These are phyloP conservation scores for Penicillium sp. DNA, from an alignment of 2,329 filamentous ascomycete species.

Conservation along the genomic window DNA sequence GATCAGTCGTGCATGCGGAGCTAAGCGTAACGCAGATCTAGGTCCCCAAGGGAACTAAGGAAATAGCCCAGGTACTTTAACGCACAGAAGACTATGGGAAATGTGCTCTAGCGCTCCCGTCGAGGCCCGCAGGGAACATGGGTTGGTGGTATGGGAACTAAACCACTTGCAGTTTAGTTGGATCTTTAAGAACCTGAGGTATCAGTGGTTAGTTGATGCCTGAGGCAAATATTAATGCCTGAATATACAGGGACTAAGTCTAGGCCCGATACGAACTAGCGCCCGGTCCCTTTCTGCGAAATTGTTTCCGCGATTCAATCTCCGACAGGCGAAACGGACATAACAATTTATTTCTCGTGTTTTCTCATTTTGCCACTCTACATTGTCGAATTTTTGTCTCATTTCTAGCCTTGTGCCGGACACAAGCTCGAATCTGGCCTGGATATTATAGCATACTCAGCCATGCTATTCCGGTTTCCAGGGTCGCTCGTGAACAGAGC, in stretches of 20 bases:
- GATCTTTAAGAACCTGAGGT: background rate
- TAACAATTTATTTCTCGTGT: background rate
- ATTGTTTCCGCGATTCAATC: constrained; percentile 9
- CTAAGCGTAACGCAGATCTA: constrained; percentile 9
- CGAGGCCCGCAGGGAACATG: constrained; percentile 8
- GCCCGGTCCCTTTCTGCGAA: constrained; percentile 14
- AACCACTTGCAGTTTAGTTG: constrained; percentile 6
- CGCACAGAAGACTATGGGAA: constrained; percentile 3
- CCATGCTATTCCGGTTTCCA: constrained; percentile 20
- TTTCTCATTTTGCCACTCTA: background rate
- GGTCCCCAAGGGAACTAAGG: constrained; percentile 15
- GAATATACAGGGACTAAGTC: background rate
- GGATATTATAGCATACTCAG: constrained; percentile 1
- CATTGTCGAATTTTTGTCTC: background rate
- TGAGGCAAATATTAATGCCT: background rate
- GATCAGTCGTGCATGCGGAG: constrained; percentile 9
- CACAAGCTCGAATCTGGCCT: background rate
- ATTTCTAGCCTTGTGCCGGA: background rate
- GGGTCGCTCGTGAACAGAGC: constrained; percentile 21
- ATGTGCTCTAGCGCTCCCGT: constrained; percentile 9
- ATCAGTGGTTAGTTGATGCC: background rate
- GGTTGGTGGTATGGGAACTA: constrained; percentile 8
- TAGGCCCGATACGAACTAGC: constrained; percentile 14
- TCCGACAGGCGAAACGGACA: constrained; percentile 1
- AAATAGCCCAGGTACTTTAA: constrained; percentile 8